These are phyloP conservation scores for Penicillium fuscoglaucum DNA, from an alignment of 2,329 filamentous ascomycete species.

Conservation along the genomic window DNA sequence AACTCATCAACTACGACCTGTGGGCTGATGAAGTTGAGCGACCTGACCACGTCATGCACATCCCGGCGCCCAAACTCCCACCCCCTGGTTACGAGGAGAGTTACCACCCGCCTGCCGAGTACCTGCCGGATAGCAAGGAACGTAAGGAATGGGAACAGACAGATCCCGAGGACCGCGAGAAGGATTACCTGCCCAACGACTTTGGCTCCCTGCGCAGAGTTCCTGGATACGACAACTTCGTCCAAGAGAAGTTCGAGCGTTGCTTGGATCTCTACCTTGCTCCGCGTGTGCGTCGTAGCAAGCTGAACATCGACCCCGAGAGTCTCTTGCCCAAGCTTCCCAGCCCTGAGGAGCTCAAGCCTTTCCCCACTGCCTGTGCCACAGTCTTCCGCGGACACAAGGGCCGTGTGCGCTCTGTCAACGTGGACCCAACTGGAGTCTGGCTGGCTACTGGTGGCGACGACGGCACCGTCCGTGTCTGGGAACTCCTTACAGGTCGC, in stretches of 20 bases:
- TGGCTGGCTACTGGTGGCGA: slow-evolving; percentile 92
- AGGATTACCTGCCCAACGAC: slow-evolving; percentile 80
- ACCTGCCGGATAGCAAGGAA: slow-evolving; percentile 83
- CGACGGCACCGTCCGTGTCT: slow-evolving; percentile 87
- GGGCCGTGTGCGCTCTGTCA: slow-evolving; percentile 79
- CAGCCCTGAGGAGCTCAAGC: slow-evolving; percentile 86
- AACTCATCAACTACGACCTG: slow-evolving; percentile 77
- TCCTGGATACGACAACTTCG: slow-evolving; percentile 82
- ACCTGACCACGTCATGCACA: slow-evolving; percentile 86
- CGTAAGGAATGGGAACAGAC: slow-evolving; percentile 78
- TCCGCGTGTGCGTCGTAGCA: slow-evolving; percentile 85
- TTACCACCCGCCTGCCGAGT: slow-evolving; percentile 94
- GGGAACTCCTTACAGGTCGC: slow-evolving; percentile 82
- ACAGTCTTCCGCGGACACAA: slow-evolving; percentile 86
- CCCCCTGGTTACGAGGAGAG: slow-evolving; percentile 94
- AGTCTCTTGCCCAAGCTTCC: slow-evolving; percentile 91
- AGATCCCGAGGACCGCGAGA: slow-evolving; percentile 88
- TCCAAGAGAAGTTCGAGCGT: slow-evolving; percentile 95
- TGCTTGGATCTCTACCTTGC: slow-evolving; percentile 95
- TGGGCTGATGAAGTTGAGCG: slow-evolving; percentile 90
- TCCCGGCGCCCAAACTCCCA: slow-evolving; percentile 88
- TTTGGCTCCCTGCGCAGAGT: slow-evolving; percentile 85
- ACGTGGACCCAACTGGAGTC: slow-evolving; percentile 80
- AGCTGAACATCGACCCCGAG: slow-evolving; percentile 93
- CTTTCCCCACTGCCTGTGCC: slow-evolving; percentile 88